Evolutionary conservation across 345 rosid genomes (phyloP).

Genomic region (Citrus cavaleriei): DNA sequence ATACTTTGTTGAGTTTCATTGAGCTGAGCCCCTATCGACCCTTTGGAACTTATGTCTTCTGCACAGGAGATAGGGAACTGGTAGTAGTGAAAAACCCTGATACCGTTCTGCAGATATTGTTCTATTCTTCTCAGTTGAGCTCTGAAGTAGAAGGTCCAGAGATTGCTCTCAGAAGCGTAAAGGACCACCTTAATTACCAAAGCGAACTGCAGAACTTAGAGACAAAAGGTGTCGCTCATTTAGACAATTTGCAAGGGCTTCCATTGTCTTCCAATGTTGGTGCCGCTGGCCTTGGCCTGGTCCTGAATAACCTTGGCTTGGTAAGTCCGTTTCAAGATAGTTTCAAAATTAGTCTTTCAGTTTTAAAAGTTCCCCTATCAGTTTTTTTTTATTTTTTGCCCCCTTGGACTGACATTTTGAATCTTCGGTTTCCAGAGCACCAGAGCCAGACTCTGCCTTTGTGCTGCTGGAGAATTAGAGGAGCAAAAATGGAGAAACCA

Average conservation of each 20-base stretch:
- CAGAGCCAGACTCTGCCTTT: constrained; percentile 53
- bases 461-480: constrained; percentile 53
- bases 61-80: constrained; percentile 39
- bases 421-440: constrained; percentile 38
- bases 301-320: constrained; percentile 60
- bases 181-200: constrained; percentile 42
- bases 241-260: constrained; percentile 32
- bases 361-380: background rate
- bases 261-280: constrained; percentile 31
- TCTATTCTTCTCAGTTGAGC: constrained; percentile 53
- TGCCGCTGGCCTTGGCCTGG: constrained; percentile 1
- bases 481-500: constrained; percentile 42
- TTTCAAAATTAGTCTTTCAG: background rate
- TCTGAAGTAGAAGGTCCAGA: constrained; percentile 25
- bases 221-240: constrained; percentile 12
- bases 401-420: background rate
- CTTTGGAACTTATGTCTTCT: constrained; percentile 65
- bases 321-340: constrained; percentile 33
- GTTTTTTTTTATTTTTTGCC: background rate
- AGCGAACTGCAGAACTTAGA: constrained; percentile 31
- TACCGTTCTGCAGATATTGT: constrained; percentile 68
- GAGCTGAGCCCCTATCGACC: constrained; percentile 82
- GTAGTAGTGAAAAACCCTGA: constrained; percentile 59
- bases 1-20: constrained; percentile 51
- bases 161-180: constrained; percentile 39